These are phyloP conservation scores for Solanum ahanhuiri DNA, from an alignment of 257 asterid genomes.

Conservation along the genomic window DNA sequence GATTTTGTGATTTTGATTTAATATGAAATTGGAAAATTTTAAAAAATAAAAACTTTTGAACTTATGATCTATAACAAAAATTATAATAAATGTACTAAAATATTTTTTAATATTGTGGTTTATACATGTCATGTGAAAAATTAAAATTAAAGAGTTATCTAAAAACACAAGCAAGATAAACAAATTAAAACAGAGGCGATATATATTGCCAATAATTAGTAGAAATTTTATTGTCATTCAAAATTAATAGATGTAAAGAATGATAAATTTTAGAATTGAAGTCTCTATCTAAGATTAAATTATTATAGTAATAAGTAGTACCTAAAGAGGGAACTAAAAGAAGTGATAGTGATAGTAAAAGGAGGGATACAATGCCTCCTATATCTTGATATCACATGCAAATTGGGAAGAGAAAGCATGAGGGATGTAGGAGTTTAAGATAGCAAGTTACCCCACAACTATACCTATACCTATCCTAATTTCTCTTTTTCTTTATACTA, in stretches of 20 bases:
- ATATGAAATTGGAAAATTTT: no score
- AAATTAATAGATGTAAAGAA: background rate
- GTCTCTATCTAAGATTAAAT: background rate
- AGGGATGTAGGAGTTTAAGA: constrained; percentile 1
- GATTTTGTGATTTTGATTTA: no score
- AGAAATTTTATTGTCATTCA: background rate
- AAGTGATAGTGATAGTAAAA: background rate
- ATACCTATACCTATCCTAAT: background rate
- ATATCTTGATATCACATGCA: background rate
- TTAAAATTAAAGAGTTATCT: no score
- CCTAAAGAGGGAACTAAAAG: background rate
- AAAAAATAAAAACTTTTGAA: no score
- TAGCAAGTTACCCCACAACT: background rate
- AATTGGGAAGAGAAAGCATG: background rate
- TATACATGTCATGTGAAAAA: no score
- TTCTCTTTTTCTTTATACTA: background rate
- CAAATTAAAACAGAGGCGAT: no score
- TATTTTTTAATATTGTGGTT: no score
- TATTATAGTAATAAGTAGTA: background rate
- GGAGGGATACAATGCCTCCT: background rate
- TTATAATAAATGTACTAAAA: no score
- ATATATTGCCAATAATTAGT: background rate
- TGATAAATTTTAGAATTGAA: background rate
- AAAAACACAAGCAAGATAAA: no score
- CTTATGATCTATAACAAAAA: no score